Evolutionary conservation across 805 yeast species (phyloP), one percentile per base, ranked within the genome.

Genomic region (Danielia reshetovae): DNA sequence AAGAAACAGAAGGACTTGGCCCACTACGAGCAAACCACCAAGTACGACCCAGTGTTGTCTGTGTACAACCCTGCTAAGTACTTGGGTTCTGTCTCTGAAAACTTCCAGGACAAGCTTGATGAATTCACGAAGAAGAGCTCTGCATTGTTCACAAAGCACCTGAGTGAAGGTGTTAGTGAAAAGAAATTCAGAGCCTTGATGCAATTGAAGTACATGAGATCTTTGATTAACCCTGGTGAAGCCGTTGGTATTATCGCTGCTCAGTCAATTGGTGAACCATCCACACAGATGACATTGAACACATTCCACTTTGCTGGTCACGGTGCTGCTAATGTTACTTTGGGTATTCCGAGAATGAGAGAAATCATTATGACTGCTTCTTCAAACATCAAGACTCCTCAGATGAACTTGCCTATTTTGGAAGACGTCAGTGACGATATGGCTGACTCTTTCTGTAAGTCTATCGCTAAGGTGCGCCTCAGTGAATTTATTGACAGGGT

Each of bases 331-430:
- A 93, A 93, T 65, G 99, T 93, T 46, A 93, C 99, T 0, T 74
- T 93, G 54, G 99, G 99, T 84, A 93, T 93, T 58, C 99, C 99
- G 27, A 96, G 99, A 78, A 81, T 93, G 86, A 84, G 99, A 78
- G 99, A 93, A 75, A 93, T 93, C 62, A 88, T 93, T 59, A 93
- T 93, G 99, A 94, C 99, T 9, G 99, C 99, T 14, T 86, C 96
- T 40, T 79, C 96, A 15, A 67, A 84, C 30, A 93, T 93, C 55
- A 86, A 87, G 70, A 93, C 99, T n/a, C 99, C 99, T 29, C 97
- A 93, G 68, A 93, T 93, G 98, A 79, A 93, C 3, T 69, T 93
- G 50, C 98, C 98, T 18, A 72, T 93, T 30, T 68, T 77, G 53
- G 65, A 72, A 23, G 94, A 85, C 52, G 93, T 94, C 35, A 71